Base-by-base conservation (phyloP, 1,139 yeast genomes). In the Saccharomyces hybrid region DNA sequence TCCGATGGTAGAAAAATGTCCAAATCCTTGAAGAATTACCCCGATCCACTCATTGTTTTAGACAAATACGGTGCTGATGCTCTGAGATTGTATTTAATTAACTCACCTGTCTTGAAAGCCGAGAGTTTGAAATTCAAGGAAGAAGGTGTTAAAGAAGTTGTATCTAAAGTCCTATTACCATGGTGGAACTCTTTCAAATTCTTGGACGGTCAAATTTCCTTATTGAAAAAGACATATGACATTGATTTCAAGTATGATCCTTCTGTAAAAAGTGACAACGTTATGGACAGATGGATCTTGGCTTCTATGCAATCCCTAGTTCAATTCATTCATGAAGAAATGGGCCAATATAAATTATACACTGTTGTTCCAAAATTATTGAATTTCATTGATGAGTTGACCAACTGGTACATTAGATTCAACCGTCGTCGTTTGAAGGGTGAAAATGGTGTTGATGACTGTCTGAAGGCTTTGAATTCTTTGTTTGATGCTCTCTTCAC, bases 1-100 rank as follows among this genome's bases (percentile, higher is more conserved):
- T 84, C 95, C 51, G 99, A 95, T 71, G 99, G 99, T 73, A 95
- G 91, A 77, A 95, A 95, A 78, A 95, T 95, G 99, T 93, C 99
- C 50, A 95, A 95, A 79, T 84, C 98, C 68, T 82, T 95, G 71
- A 91, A 95, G 79, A 95, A 95, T 74, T 95, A 95, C 73, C 99
- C 99, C 57, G 97, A 93, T 75, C 98, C 99, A 60, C 78, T 77
- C 60, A 73, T 82, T 64, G 85, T 95, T 58, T 79, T 95, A 70
- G 80, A 87, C 61, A 84, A 84, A 70, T 91, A 88, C 69, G 99
- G 99, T 78, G 97, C 99, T 50, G 99, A 93, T 78, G 97, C 99
- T 31, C 79, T 93, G 67, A 86, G 99, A 75, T 79, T 93, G 69
- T 93, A 95, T 71, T 82, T 93, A 75, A 93, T 93, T 75, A 95